Evolutionary conservation across 129 eudicot species (phyloP), one percentile per base, ranked within the genome.

Genomic region (Daucus carota): DNA sequence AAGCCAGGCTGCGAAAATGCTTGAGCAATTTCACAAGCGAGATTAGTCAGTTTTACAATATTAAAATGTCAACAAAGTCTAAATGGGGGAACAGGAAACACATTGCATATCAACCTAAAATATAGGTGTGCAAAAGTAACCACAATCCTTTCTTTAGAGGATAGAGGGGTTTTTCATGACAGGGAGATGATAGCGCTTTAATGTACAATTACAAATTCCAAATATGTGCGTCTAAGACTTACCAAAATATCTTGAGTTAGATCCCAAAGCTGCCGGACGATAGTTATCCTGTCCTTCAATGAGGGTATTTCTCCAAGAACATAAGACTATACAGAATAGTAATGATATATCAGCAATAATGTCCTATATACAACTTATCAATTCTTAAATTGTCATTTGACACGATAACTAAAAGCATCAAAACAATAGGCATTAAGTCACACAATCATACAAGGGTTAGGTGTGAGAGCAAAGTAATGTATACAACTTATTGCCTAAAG

Each of bases 261-360:
- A 67, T 89, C 92, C 99, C 99, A 95, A 67, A 95, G 94, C 81
- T 95, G 99, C 73, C 97, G 97, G 75, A 89, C 96, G 3, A 88
- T 78, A 75, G 99, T 88, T 24, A 92, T 86, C 81, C 97, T 88
- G 83, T 92, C 99, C 76, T 88, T 83, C 73, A 88, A 72, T 43
- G 94, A 91, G 18, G 97, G 96, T 74, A 95, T 95, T 84, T 95
- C 99, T 66, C 99, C 99, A 77, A 95, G 96, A 75, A 92, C 99
- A 81, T 91, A 95, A 28, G 99, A 95, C 99, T 95, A 83, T 78
- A 77, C 48, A 69, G 70, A 60, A 77, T 22, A 73, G 67, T 60
- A 73, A 48, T 68, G 75, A 44, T 12, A 72, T 45, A 45, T 78
- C 24, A 72, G 50, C 47, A 78, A 43, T 15, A 44, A 41, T 20